A percentile compares a stretch with the other conserved stretches of the same genome.
Evolutionary conservation across 2,329 filamentous ascomycete species (phyloP).

Genomic region (Clathrospora elynae): DNA sequence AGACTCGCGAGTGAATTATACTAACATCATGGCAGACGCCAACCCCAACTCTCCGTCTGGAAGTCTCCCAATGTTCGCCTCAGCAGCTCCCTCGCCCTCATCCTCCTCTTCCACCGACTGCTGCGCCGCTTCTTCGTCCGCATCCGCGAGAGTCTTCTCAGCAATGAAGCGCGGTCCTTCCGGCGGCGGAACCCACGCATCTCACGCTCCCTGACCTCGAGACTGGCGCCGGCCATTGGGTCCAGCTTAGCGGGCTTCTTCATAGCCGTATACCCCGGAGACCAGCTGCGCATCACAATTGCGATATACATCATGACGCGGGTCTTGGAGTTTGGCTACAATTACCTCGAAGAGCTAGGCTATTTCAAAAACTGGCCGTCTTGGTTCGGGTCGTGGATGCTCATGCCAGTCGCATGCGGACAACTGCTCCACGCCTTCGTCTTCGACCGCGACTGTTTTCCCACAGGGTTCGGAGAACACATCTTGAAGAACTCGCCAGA

Average conservation of each 20-base stretch:
- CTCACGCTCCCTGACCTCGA: conserved; percentile 75
- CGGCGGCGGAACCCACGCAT: conserved; percentile 80
- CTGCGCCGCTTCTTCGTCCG: conserved; percentile 88
- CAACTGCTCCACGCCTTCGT: conserved; percentile 58
- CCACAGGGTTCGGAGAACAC: conserved; percentile 65
- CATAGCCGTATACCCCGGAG: conserved; percentile 74
- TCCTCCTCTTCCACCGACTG: conserved; percentile 85
- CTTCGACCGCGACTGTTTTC: conserved; percentile 59
- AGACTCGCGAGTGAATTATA: too few relatives aligned
- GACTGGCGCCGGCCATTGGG: conserved; percentile 85
- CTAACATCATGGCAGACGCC: conserved; percentile 33
- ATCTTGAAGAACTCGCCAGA: conserved; percentile 72
- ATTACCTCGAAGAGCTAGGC: conserved; percentile 73
- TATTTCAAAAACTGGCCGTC: conserved; percentile 71
- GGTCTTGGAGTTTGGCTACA: conserved; percentile 85
- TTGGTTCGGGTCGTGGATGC: conserved; percentile 60
- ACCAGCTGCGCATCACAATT: conserved; percentile 75
- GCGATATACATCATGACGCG: conserved; percentile 82
- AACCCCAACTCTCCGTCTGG: conserved; percentile 49
- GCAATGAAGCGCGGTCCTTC: conserved; percentile 80
- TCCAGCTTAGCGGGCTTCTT: conserved; percentile 85
- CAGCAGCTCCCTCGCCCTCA: conserved; percentile 80
- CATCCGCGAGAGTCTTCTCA: conserved; percentile 76
- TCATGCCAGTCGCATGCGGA: conserved; percentile 57
- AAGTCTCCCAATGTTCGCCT: conserved; percentile 73